phyloP scores from a whole-genome alignment of 2,329 filamentous ascomycete genomes.

The Lecanosticta acicola region DNA sequence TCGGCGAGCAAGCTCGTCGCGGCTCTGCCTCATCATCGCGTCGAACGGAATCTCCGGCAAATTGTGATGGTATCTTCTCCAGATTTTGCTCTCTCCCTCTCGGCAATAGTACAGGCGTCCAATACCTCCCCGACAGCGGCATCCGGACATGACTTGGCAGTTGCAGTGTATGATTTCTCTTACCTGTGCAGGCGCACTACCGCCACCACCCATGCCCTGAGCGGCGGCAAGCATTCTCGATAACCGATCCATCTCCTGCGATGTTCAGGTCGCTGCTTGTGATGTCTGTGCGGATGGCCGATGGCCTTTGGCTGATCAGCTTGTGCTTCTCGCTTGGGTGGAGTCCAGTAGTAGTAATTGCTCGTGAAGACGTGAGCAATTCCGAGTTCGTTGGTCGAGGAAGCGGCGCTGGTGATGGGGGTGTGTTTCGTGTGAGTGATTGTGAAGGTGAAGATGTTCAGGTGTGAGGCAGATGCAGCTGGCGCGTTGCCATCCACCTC shows the following conservation, averaged over 20 bases:
- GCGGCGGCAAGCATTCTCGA: conserved; percentile 79
- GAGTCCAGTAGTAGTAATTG: too few species aligned
- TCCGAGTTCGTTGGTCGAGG: background rate
- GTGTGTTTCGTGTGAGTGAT: conserved; percentile 4
- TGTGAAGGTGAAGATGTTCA: conserved; percentile 4
- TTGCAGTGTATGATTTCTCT: conserved; percentile 25
- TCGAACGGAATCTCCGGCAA: too few species aligned
- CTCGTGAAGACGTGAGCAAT: too few species aligned
- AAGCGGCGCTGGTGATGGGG: conserved; percentile 6
- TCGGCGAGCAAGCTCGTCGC: too few species aligned
- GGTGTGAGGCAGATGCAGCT: background rate
- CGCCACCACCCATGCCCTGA: conserved; percentile 59
- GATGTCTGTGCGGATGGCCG: background rate
- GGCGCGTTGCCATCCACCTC: background rate
- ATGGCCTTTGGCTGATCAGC: background rate
- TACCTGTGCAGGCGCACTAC: conserved; percentile 62
- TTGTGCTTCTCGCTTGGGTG: background rate
- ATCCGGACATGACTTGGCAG: background rate
- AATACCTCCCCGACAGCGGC: background rate
- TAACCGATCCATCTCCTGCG: conserved; percentile 73
- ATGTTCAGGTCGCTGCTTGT: conserved; percentile 6
- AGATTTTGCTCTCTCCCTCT: too few species aligned
- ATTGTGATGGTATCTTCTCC: background rate
- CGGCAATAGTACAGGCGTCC: too few species aligned
- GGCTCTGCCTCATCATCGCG: too few species aligned